These are phyloP conservation scores for Trichoderma arundinaceum DNA, from an alignment of 2,329 filamentous ascomycete species.

Conservation along the genomic window DNA sequence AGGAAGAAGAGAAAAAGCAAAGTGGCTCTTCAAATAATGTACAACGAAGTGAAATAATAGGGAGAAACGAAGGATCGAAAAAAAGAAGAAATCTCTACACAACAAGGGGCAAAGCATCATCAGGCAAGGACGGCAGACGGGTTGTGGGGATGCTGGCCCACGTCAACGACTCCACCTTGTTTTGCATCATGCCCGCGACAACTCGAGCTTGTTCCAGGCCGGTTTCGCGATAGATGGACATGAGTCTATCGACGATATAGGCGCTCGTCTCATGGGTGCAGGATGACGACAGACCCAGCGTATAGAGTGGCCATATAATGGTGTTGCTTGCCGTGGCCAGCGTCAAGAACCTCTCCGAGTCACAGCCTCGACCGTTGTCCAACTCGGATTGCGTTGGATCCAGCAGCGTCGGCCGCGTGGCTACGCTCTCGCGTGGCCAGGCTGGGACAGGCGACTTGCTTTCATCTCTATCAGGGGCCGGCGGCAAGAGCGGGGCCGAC, in stretches of 20 bases:
- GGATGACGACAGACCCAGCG: slow-evolving; percentile 54
- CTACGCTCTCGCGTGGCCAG: slow-evolving; percentile 29
- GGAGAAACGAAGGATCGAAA: neutral
- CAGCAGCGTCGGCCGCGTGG: slow-evolving; percentile 47
- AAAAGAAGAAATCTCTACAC: slow-evolving; percentile 36
- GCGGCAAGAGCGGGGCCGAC: slow-evolving; percentile 35
- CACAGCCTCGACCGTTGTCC: slow-evolving; percentile 41
- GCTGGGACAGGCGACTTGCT: slow-evolving; percentile 23
- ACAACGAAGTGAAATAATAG: neutral
- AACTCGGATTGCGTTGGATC: slow-evolving; percentile 46
- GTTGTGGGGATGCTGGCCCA: slow-evolving; percentile 39
- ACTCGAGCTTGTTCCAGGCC: slow-evolving; percentile 52
- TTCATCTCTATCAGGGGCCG: slow-evolving; percentile 3
- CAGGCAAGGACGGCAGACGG: slow-evolving; percentile 40
- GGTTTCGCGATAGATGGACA: slow-evolving; percentile 53
- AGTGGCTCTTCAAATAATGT: neutral
- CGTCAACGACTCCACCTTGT: slow-evolving; percentile 41
- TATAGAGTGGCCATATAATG: slow-evolving; percentile 58
- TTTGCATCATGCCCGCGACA: slow-evolving; percentile 51
- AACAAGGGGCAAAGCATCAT: slow-evolving; percentile 37
- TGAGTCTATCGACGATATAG: slow-evolving; percentile 53
- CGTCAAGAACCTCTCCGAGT: slow-evolving; percentile 55
- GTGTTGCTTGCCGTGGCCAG: slow-evolving; percentile 55
- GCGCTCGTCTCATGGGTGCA: slow-evolving; percentile 49
- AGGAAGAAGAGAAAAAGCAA: neutral